phyloP scores from a whole-genome alignment of 108 stramenopile species.

The Skeletonema tropicum region DNA sequence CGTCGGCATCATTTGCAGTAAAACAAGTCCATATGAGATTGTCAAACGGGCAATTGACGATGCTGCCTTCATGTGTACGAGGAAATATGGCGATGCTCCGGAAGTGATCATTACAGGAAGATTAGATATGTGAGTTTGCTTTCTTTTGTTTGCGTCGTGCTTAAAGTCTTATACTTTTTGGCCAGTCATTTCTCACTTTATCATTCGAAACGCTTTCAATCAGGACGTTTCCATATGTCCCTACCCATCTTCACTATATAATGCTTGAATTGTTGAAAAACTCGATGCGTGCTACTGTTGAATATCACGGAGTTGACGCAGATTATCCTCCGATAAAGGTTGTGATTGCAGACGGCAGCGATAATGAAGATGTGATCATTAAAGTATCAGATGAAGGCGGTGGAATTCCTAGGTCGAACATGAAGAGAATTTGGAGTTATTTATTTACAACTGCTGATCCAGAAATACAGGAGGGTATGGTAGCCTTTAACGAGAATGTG shows the following conservation, averaged over 20 bases:
- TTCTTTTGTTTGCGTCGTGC: constrained; percentile 3
- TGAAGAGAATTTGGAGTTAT: constrained; percentile 96
- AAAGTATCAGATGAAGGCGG: constrained; percentile 99
- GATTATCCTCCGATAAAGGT: constrained; percentile 95
- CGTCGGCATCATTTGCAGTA: constrained; percentile 87
- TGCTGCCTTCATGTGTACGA: constrained; percentile 96
- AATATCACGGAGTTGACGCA: constrained; percentile 91
- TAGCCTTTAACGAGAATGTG: constrained; percentile 66
- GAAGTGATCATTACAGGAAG: constrained; percentile 96
- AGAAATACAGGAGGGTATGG: constrained; percentile 84
- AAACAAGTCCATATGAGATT: constrained; percentile 93
- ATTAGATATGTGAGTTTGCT: constrained; percentile 77
- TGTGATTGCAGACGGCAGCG: constrained; percentile 96
- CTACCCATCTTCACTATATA: constrained; percentile 93
- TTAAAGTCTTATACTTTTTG: not conserved
- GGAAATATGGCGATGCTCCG: constrained; percentile 98
- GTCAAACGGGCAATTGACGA: constrained; percentile 96
- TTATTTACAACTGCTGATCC: constrained; percentile 90
- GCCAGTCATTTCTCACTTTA: not conserved
- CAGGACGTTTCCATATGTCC: constrained; percentile 92
- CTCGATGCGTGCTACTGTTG: constrained; percentile 97
- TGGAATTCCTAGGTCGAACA: constrained; percentile 94
- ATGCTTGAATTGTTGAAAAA: constrained; percentile 98
- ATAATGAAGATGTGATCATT: constrained; percentile 99
- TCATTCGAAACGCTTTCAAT: not conserved